Conservation (phyloP, 202 grass and related monocot species). For the Alloteropsis angusta region DNA sequence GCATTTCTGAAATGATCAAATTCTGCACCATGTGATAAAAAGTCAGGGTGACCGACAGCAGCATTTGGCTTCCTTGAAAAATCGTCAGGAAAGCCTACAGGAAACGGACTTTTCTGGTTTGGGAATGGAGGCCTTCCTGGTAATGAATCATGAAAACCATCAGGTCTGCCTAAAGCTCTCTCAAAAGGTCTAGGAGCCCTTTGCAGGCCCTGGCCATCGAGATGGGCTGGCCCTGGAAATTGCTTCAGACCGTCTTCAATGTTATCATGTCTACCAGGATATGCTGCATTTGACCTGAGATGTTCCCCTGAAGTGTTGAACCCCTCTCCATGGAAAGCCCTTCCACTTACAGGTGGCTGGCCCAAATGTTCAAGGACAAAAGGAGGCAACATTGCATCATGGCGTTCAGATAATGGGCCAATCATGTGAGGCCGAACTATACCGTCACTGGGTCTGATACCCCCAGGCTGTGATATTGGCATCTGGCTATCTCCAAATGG, state of each 20-base stretch:
- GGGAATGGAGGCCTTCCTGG: conserved; percentile 40
- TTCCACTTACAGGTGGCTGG: conserved; percentile 18
- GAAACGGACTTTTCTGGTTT: conserved; percentile 43
- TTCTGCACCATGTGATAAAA: conserved; percentile 35
- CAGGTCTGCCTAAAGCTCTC: conserved; percentile 25
- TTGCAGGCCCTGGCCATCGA: conserved; percentile 37
- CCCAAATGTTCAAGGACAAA: conserved; percentile 46
- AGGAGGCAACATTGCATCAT: conserved; percentile 37
- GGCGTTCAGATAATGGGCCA: conserved; percentile 33
- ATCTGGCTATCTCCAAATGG: conserved; percentile 33
- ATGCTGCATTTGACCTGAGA: conserved; percentile 27
- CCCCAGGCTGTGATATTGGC: conserved; percentile 26
- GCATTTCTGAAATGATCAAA: conserved; percentile 47
- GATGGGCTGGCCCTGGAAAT: conserved; percentile 34
- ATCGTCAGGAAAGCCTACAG: conserved; percentile 34
- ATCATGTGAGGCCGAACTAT: conserved; percentile 32
- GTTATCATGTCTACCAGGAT: conserved; percentile 45
- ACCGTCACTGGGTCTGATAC: conserved; percentile 31
- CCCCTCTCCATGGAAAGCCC: conserved; percentile 34
- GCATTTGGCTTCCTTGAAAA: conserved; percentile 44
- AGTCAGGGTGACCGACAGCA: conserved; percentile 16
- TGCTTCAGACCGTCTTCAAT: conserved; percentile 54
- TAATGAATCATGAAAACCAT: conserved; percentile 31
- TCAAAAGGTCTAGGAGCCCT: conserved; percentile 30
- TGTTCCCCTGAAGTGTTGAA: conserved; percentile 34